Conservation (phyloP, 768 basidiomycete species). For the Tulasnella sp. region DNA sequence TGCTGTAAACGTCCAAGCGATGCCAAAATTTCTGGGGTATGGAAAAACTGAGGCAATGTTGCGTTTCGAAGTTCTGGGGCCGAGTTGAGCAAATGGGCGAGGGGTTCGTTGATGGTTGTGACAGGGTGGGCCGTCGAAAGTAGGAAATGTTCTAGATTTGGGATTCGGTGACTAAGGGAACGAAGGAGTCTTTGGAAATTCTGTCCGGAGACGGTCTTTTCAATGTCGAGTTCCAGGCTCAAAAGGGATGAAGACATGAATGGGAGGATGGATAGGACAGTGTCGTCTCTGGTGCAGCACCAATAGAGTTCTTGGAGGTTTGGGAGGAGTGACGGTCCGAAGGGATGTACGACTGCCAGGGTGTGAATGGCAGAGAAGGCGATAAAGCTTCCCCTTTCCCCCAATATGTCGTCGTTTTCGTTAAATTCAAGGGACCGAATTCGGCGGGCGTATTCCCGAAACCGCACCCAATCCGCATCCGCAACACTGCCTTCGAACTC, state of each 20-base stretch:
- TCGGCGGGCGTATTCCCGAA: background rate
- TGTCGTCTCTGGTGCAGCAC: background rate
- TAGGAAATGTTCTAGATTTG: background rate
- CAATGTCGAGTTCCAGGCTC: background rate
- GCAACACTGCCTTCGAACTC: background rate
- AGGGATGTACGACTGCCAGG: background rate
- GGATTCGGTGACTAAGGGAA: background rate
- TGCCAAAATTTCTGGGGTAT: background rate
- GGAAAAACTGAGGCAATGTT: background rate
- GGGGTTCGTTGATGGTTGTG: background rate
- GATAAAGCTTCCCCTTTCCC: background rate
- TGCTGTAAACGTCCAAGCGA: background rate
- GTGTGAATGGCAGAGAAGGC: background rate
- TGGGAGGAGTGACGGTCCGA: background rate
- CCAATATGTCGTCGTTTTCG: background rate
- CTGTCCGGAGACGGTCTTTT: background rate
- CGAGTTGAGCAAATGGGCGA: background rate
- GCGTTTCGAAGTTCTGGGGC: background rate
- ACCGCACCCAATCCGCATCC: background rate
- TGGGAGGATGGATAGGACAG: background rate
- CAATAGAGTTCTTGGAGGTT: background rate
- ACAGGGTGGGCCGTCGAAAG: background rate
- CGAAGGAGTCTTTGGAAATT: background rate
- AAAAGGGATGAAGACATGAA: background rate
- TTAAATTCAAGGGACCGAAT: background rate